A percentile compares a stretch with the other conserved stretches of the same genome.
Conservation (phyloP, 441 rosid genomes). For the Euphorbia neoarborescens region DNA sequence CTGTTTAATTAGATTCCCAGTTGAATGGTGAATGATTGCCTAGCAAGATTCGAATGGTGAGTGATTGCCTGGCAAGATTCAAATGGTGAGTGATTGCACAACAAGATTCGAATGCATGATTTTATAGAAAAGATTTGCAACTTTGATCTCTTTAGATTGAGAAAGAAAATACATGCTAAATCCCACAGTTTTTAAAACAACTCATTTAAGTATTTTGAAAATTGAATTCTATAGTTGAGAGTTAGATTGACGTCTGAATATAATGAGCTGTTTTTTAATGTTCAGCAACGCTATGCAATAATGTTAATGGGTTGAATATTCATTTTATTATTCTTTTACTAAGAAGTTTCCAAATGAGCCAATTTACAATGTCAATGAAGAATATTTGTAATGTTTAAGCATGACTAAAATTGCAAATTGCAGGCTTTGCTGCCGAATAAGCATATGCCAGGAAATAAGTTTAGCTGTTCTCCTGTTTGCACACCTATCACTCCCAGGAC, state of each 20-base stretch:
- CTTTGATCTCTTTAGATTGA: background rate
- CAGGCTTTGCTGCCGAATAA: constrained; percentile 25
- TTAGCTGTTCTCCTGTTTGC: constrained; percentile 14
- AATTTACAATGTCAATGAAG: background rate
- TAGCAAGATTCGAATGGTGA: background rate
- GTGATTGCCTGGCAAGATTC: background rate
- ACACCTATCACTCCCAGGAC: constrained; percentile 38
- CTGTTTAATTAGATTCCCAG: background rate
- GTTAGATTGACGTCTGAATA: background rate
- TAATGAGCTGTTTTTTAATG: background rate
- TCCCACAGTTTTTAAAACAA: background rate
- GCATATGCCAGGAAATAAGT: constrained; percentile 39
- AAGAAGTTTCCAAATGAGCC: background rate
- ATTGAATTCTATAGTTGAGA: background rate
- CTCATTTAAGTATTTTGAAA: background rate
- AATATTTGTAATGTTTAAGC: background rate
- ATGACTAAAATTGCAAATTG: constrained; percentile 17
- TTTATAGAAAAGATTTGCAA: background rate
- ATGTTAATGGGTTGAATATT: background rate
- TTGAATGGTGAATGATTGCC: background rate
- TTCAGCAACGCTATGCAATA: constrained; percentile 2
- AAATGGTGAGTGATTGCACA: background rate
- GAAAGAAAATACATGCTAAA: background rate
- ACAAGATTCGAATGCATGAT: background rate
- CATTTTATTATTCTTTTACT: background rate